Conservation (phyloP, 179 eudicot genomes). For the Camellia oleifera region DNA sequence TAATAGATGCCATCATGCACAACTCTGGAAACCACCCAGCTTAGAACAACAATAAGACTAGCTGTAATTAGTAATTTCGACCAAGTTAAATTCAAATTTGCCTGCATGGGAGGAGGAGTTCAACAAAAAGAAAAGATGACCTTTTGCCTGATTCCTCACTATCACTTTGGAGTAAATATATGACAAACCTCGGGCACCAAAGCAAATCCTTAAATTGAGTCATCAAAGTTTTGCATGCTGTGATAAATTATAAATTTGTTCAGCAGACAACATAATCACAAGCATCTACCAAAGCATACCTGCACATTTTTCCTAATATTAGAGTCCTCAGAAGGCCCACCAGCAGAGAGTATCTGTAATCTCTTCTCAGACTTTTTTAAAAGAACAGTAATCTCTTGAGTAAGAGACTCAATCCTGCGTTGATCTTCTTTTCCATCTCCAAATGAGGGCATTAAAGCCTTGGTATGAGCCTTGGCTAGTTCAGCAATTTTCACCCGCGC, state of each 20-base stretch:
- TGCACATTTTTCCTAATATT: conserved; percentile 91
- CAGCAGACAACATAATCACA: not conserved
- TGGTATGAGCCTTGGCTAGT: conserved; percentile 86
- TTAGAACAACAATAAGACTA: not conserved
- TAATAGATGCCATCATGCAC: not conserved
- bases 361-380: conserved; percentile 79
- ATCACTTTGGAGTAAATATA: not conserved
- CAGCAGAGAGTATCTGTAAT: conserved; percentile 65
- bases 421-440: conserved; percentile 98
- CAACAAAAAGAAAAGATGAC: not conserved
- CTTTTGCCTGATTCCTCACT: not conserved
- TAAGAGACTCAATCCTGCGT: conserved; percentile 71
- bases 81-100: not conserved
- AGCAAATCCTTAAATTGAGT: not conserved
- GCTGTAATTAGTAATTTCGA: not conserved
- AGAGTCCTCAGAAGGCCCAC: conserved; percentile 82
- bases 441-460: conserved; percentile 94
- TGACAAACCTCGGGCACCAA: not conserved
- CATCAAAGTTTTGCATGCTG: not conserved
- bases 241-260: not conserved
- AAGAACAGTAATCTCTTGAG: conserved; percentile 75
- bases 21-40: not conserved
- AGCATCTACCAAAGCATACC: conserved; percentile 36
- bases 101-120: not conserved
- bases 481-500: conserved; percentile 76